phyloP scores from a whole-genome alignment of 1,139 yeast genomes.

The Zygosaccharomyces pseudobailii region DNA sequence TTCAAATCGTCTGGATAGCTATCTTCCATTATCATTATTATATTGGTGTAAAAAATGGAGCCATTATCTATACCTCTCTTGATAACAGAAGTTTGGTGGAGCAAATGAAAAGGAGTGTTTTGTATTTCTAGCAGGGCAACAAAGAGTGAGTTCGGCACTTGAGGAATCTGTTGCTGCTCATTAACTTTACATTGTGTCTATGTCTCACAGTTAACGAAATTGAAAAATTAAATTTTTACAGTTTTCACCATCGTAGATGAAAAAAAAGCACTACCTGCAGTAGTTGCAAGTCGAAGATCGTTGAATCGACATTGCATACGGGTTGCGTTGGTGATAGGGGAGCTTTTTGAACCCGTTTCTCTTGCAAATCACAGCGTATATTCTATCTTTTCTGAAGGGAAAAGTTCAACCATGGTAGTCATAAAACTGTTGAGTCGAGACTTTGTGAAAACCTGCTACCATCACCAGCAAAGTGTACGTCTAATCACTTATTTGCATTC shows the following conservation, averaged over 20 bases:
- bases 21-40: no score
- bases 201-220: background rate
- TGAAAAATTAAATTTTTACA: background rate
- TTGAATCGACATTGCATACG: background rate
- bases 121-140: no score
- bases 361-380: background rate
- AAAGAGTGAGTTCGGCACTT: no score
- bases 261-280: background rate
- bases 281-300: background rate
- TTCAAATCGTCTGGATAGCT: no score
- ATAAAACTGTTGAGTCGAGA: conserved; percentile 2
- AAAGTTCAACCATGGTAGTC: conserved; percentile 2
- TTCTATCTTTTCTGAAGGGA: background rate
- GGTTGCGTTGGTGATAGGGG: background rate
- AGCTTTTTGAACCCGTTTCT: background rate
- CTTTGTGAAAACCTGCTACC: conserved; percentile 1
- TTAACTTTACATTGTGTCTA: background rate
- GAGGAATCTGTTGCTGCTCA: background rate
- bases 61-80: no score
- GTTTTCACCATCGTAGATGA: background rate
- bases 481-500: conserved; percentile 40
- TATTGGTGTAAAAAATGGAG: no score
- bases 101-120: no score
- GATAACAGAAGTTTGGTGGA: no score
- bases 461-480: conserved; percentile 14